Evolutionary conservation across 805 yeast species (phyloP), one percentile per base, ranked within the genome.

Genomic region (Geotrichum ghanense): DNA sequence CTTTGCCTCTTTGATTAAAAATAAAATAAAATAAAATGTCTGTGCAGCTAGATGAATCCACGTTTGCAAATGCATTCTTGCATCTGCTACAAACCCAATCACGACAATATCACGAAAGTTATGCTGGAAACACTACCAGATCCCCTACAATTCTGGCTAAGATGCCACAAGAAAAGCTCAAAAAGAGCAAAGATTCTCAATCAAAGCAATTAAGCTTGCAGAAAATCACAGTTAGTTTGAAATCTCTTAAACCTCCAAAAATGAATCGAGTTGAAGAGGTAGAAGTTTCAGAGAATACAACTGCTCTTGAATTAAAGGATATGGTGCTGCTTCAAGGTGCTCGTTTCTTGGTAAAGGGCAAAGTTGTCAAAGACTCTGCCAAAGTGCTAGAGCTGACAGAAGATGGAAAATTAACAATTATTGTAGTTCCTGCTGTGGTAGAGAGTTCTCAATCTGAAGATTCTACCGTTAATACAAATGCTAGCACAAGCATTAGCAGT

Each of bases 191-290:
- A 16, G 31, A 42, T n/a, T 25, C 24, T 21, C 42, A 22, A 7
- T 6, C 39, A 21, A 9, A 48, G 20, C 39, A 42, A 7, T n/a
- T 10, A 12, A n/a, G 16, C 12, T n/a, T n/a, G 37, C 12, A 25
- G 14, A 24, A 48, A 22, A 50, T 48, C 19, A 48, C 31, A 12
- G 63, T 73, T 14, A 55, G 61, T 3, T 69, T 85, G 58, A 81
- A 81, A 61, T 81, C 89, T 24, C 73, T 86, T 46, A 78, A 79
- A 55, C 75, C 81, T 3, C 95, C 95, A 3, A 83, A 79, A 57
- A 82, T 84, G 61, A 60, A 65, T 34, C 52, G 58, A 14, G 51
- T 60, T 20, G 51, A 58, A 20, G 54, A 43, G 22, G 53, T 55
- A 1, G 48, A 55, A 10, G 44, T 45, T 6, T 42, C 49, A 7